Evolutionary conservation across 2,329 filamentous ascomycete genomes (phyloP).

Genomic region (Fusarium succisae): DNA sequence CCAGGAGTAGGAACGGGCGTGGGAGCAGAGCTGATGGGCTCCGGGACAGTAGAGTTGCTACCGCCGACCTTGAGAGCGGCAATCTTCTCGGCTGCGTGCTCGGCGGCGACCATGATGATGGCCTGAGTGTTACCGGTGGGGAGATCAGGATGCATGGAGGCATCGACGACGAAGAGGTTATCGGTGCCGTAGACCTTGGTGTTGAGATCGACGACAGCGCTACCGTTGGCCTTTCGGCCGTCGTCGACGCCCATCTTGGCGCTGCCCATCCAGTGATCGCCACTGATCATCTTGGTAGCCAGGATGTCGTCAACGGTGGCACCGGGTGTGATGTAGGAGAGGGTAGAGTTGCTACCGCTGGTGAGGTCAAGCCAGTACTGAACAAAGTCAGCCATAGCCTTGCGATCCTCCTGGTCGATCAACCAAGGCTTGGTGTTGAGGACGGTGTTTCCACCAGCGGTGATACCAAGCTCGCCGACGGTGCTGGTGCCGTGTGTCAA

Average conservation of each 20-base stretch:
- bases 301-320: slow-evolving; percentile 34
- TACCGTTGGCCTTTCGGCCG: slow-evolving; percentile 56
- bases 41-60: slow-evolving; percentile 24
- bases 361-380: slow-evolving; percentile 41
- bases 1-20: slow-evolving; percentile 10
- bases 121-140: slow-evolving; percentile 43
- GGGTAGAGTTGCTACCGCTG: slow-evolving; percentile 34
- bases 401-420: slow-evolving; percentile 38
- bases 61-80: slow-evolving; percentile 17
- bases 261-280: slow-evolving; percentile 43
- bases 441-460: slow-evolving; percentile 36
- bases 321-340: slow-evolving; percentile 33
- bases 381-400: slow-evolving; percentile 38
- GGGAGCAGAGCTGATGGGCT: slow-evolving; percentile 1
- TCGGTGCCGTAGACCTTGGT: slow-evolving; percentile 68
- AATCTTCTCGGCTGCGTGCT: slow-evolving; percentile 43
- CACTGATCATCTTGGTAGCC: slow-evolving; percentile 39
- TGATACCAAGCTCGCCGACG: slow-evolving; percentile 39
- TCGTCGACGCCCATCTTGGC: slow-evolving; percentile 59
- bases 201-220: slow-evolving; percentile 64
- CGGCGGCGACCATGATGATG: slow-evolving; percentile 43
- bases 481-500: slow-evolving; percentile 40
- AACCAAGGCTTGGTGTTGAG: slow-evolving; percentile 44
- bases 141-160: slow-evolving; percentile 66
- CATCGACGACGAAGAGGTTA: slow-evolving; percentile 70